A percentile compares a stretch with the other conserved stretches of the same genome.
Conservation (phyloP, 164 flowering plant species). For the Kalanchoe fedtschenkoi region DNA sequence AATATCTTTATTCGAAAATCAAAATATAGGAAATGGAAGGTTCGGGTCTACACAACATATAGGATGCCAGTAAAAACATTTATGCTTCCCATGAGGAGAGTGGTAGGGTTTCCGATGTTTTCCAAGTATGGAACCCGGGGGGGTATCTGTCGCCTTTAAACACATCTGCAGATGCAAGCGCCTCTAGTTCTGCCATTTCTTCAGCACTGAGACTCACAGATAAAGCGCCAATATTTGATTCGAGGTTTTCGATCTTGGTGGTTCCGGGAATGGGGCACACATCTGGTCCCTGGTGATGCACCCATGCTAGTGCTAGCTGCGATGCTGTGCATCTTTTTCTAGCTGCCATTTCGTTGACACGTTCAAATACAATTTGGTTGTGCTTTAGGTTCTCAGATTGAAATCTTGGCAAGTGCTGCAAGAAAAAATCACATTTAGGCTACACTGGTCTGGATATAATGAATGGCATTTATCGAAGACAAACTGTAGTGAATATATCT, state of each 20-base stretch:
- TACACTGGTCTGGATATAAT: neutral
- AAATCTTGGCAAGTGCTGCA: neutral
- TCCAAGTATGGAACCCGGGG: neutral
- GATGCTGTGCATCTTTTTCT: no score
- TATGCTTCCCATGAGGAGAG: neutral
- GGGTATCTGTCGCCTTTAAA: neutral
- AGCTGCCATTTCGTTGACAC: neutral
- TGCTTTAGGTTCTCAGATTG: neutral
- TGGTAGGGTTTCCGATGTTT: neutral
- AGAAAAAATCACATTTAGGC: neutral
- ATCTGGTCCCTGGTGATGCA: no score
- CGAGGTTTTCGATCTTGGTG: no score
- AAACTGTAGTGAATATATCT: no score
- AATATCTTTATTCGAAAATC: no score
- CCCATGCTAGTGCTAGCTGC: no score
- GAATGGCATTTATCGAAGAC: neutral
- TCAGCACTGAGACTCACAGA: neutral
- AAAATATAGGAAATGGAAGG: no score
- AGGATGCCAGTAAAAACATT: no score
- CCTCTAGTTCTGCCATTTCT: neutral
- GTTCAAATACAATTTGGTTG: neutral
- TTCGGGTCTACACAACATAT: no score
- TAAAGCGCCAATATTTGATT: neutral
- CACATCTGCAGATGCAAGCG: neutral
- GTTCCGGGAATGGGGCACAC: no score